A percentile compares a stretch with the other conserved stretches of the same genome.
phyloP scores from a whole-genome alignment of 495 filamentous ascomycete species.

The Penicillium turbatum region DNA sequence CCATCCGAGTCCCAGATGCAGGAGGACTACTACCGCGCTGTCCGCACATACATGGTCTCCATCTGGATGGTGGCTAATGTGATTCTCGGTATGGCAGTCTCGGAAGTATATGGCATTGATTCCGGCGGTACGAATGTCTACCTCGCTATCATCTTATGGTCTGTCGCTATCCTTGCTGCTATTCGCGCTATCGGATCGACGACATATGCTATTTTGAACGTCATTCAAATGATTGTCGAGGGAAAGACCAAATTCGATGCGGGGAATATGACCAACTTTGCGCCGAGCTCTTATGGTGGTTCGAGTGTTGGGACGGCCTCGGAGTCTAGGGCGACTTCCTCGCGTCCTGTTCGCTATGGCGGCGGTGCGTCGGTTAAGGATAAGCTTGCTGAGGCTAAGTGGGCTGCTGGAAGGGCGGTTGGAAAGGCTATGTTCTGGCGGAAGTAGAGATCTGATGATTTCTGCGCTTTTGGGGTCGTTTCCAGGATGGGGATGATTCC shows the following conservation, averaged over 20 bases:
- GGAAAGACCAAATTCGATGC: constrained; percentile 64
- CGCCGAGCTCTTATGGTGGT: constrained; percentile 23
- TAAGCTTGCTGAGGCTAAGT: constrained; percentile 34
- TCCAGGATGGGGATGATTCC: neutral
- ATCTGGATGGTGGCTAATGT: constrained; percentile 92
- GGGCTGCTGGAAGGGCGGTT: constrained; percentile 32
- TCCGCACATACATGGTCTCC: constrained; percentile 98
- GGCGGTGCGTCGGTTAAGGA: constrained; percentile 36
- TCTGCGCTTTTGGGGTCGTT: neutral
- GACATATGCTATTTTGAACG: constrained; percentile 75
- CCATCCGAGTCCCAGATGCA: constrained; percentile 77
- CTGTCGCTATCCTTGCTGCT: constrained; percentile 77
- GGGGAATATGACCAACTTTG: constrained; percentile 36
- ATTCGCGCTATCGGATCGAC: constrained; percentile 80
- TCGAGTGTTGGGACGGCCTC: constrained; percentile 24
- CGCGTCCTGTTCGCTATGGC: constrained; percentile 31
- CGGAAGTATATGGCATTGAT: constrained; percentile 71
- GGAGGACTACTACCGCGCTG: constrained; percentile 97
- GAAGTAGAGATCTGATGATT: constrained; percentile 24
- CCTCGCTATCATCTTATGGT: constrained; percentile 88
- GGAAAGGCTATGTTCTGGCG: constrained; percentile 46
- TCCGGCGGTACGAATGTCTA: constrained; percentile 81
- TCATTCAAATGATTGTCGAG: constrained; percentile 80
- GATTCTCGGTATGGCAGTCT: constrained; percentile 86
- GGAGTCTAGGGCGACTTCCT: constrained; percentile 19